Conservation (phyloP, 306 rosid species). For the Betula pendula region DNA sequence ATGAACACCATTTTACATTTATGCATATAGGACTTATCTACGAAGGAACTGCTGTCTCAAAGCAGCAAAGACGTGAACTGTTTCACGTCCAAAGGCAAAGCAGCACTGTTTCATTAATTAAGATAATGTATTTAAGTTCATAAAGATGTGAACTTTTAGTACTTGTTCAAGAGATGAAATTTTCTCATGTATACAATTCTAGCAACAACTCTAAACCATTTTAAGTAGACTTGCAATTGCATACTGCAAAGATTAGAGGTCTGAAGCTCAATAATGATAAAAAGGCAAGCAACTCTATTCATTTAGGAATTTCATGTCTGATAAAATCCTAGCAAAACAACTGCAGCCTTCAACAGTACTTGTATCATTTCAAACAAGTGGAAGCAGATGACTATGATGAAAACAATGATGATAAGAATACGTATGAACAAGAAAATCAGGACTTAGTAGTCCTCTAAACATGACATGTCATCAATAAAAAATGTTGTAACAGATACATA, state of each 20-base stretch:
- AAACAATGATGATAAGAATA: not conserved
- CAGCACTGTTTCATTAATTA: not conserved
- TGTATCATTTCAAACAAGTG: not conserved
- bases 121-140: not conserved
- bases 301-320: not conserved
- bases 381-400: not conserved
- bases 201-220: conserved; percentile 4
- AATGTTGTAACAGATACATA: not conserved
- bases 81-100: not conserved
- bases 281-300: not conserved
- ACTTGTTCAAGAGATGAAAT: not conserved
- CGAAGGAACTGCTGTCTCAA: not conserved
- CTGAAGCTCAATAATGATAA: not conserved
- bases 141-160: not conserved
- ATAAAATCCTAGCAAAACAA: conserved; percentile 1
- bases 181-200: not conserved
- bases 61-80: not conserved
- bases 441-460: not conserved
- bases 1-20: not conserved
- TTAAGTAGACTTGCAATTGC: conserved; percentile 4
- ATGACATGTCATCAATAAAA: not conserved
- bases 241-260: not conserved
- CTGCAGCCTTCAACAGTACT: not conserved
- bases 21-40: conserved; percentile 1
- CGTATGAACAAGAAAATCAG: not conserved